Percentiles rank a stretch among this genome's conserved stretches.
These are phyloP conservation scores for Benincasa hispida DNA, from an alignment of 306 rosid genomes.

Conservation along the genomic window DNA sequence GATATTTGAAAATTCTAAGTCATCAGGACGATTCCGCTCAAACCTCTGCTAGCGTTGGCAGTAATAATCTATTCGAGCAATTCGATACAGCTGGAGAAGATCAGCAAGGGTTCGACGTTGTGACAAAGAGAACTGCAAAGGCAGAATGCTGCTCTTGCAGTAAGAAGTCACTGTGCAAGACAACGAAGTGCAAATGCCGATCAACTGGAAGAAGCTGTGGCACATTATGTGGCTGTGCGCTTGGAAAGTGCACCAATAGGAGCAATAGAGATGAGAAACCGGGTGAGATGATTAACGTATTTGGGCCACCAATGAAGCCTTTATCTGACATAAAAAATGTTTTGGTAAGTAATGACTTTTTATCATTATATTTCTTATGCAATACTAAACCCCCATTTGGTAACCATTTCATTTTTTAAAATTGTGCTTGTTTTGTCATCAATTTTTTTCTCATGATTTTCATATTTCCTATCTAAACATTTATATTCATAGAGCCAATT, in stretches of 20 bases:
- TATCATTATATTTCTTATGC: too few species aligned
- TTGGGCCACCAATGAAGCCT: constrained; percentile 44
- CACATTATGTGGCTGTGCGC: constrained; percentile 63
- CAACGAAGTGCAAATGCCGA: constrained; percentile 75
- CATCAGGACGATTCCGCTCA: constrained; percentile 29
- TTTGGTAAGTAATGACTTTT: constrained; percentile 23
- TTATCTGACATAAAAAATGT: constrained; percentile 68
- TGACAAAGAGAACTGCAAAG: constrained; percentile 19
- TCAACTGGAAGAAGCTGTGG: constrained; percentile 66
- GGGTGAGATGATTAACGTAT: constrained; percentile 18
- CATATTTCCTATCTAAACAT: not conserved
- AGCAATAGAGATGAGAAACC: constrained; percentile 60
- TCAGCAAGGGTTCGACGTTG: constrained; percentile 15
- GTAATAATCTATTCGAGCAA: constrained; percentile 20
- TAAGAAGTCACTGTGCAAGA: constrained; percentile 73
- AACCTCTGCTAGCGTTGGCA: constrained; percentile 31
- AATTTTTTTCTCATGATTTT: not conserved
- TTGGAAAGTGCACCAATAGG: constrained; percentile 64
- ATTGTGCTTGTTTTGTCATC: not conserved
- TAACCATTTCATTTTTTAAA: too few species aligned
- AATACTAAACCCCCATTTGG: too few species aligned
- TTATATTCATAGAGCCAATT: too few species aligned
- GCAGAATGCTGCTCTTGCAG: constrained; percentile 75
- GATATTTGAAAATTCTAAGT: constrained; percentile 10
- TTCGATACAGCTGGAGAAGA: constrained; percentile 25